Evolutionary conservation across 345 rosid genomes (phyloP), one percentile per base, ranked within the genome.

Genomic region (Erucastrum elatum): DNA sequence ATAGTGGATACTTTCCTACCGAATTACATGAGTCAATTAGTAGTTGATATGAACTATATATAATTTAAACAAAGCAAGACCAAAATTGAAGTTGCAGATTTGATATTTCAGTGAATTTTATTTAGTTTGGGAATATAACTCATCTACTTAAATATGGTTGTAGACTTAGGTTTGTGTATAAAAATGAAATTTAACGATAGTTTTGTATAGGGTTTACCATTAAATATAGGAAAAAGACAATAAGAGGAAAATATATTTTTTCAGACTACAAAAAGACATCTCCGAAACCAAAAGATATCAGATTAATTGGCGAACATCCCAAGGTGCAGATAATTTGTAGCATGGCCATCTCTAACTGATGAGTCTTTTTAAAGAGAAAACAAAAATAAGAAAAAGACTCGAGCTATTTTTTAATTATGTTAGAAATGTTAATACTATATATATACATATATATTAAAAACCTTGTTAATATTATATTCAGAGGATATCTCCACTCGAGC

Each of bases 241-340:
- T 25, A 12, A 37, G 6, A 10, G 10, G 6, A 10, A 16, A 51
- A 13, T 12, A n/a, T 34, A 37, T 55, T 39, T 37, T 56, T 6
- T 37, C 30, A 1, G 3, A 59, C 66, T 65, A 56, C 72, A 56
- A 56, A 66, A 66, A 27, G 33, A 37, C 49, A 41, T 41, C 46
- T 41, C 2, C 4, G 49, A 41, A 10, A 41, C 12, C 49, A 13
- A 41, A 41, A 41, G 49, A 41, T 41, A 41, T 37, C 44, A 37
- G 34, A 56, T 16, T 5, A 33, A 64, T 35, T 16, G 13, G 75
- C 70, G 55, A 49, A 61, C 25, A 5, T 69, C 21, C 64, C 80
- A 49, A 69, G 70, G 80, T 77, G 30, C 64, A n/a, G 9, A 69
- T 61, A 11, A 31, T 3, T 29, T 76, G 46, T 33, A 51, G 12